Base-by-base conservation (phyloP, 306 rosid species). In the Quercus aquifolioides region DNA sequence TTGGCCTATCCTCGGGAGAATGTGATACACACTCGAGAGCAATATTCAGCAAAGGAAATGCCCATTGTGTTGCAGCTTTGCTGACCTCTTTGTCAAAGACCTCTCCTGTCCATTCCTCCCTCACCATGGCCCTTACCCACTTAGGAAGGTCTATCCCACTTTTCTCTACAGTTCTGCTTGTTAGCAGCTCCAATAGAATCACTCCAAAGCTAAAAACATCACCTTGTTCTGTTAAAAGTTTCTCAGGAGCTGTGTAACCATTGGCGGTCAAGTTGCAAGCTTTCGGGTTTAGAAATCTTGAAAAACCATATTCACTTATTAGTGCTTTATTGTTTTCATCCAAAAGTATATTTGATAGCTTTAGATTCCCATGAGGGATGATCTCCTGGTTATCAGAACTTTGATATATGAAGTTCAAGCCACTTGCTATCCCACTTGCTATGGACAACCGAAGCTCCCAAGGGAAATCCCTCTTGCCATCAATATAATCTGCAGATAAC, bases 21-120 rank as follows among this genome's bases (percentile, higher is more conserved):
- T 79, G 51, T 5, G 92, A 92, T 17, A 86, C 96, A 71, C 96
- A 87, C 70, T 79, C 79, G 19, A 94, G 86, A 17, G 88, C 85
- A 67, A 86, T 26, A 77, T 86, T 86, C 20, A 88, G 82, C 69
- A 84, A 15, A 55, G 88, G 81, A 68, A 88, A 77, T 2, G 82
- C 85, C 88, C 91, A 92, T 46, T 85, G 87, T 26, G 46, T 65
- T 13, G 80, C 86, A 28, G 74, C 56, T 70, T 85, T 83, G 77
- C 69, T 85, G 8, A 90, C 87, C 71, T 89, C 89, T 14, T 81
- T 89, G 73, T 92, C 97, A 67, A 94, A 92, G 1, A 92, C 97
- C 55, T 94, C 97, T 1, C 92, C 97, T 3, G 97, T 92, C 97
- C 98, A 90, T 79, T 94, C 96, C 71, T 92, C 97, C 21, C 84